Evolutionary conservation across 2,329 filamentous ascomycete genomes (phyloP), one percentile per base, ranked within the genome.

Genomic region (Aquanectria penicillioides): DNA sequence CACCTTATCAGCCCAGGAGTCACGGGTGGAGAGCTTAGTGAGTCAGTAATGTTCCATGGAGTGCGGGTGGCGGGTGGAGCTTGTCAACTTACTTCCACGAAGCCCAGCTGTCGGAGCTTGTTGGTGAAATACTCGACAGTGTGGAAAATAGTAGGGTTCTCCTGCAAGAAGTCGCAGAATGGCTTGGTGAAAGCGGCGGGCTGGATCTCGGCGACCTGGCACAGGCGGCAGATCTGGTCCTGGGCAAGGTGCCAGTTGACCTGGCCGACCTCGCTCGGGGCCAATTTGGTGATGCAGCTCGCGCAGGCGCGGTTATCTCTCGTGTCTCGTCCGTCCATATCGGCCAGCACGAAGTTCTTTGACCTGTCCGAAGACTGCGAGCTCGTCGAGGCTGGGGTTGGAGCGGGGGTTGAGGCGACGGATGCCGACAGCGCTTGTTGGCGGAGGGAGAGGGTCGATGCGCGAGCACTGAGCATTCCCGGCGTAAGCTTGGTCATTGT

Each of bases 101-200:
- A 99, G 38, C 93, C 94, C 31, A 86, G 81, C 33, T 86, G 83
- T 62, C 84, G 81, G 43, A 97, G 84, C 70, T 93, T 89, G 56
- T 83, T 81, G 69, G 89, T 88, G 73, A 97, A 92, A 68, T 92
- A 86, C 57, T 88, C 85, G 23, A 97, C 93, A 1, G 92, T 88
- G 71, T 99, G 95, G 75, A 97, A 99, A 41, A 97, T 86, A 8
- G 95, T 98, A 0, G 95, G 95, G 73, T 97, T 97, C 62, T 91
- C 85, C 38, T 88, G 91, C 80, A 98, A 85, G 73, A 97, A 98
- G 49, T 92, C 85, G 73, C 90, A 89, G 74, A 97, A 97, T 1
- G 93, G 92, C 77, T 93, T 83, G 8, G 92, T 91, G 74, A 93
- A 97, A 58, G 82, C 83, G 69, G 88, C 87, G 5, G 87, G 85